Conservation (phyloP, 345 rosid species). For the Salix purpurea region DNA sequence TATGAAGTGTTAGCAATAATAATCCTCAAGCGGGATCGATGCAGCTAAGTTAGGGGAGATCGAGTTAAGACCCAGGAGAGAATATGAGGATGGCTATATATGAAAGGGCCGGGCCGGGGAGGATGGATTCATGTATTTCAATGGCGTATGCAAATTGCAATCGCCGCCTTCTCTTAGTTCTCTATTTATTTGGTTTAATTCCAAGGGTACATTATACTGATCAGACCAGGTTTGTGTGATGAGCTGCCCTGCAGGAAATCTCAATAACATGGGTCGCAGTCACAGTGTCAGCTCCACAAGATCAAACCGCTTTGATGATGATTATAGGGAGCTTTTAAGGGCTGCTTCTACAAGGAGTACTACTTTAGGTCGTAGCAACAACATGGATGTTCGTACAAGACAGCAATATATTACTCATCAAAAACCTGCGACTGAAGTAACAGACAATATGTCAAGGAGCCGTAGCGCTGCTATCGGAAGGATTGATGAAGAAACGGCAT, state of each 20-base stretch:
- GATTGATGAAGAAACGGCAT: constrained; percentile 70
- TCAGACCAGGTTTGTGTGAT: constrained; percentile 44
- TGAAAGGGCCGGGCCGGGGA: too few species aligned
- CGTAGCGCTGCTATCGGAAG: constrained; percentile 47
- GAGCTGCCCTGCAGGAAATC: constrained; percentile 43
- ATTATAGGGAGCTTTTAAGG: constrained; percentile 44
- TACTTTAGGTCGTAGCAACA: constrained; percentile 2
- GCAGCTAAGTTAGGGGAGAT: too few species aligned
- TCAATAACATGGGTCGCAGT: constrained; percentile 42
- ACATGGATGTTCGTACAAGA: not conserved
- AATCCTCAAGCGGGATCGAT: too few species aligned
- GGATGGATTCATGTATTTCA: too few species aligned
- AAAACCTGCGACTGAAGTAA: not conserved
- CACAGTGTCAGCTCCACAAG: constrained; percentile 38
- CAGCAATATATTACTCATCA: not conserved
- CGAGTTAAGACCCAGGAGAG: too few species aligned
- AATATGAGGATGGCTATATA: too few species aligned
- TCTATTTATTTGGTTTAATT: too few species aligned
- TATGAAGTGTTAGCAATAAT: too few species aligned
- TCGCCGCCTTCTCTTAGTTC: too few species aligned
- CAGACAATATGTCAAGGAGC: constrained; percentile 32
- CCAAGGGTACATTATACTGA: too few species aligned
- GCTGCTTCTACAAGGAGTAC: constrained; percentile 40
- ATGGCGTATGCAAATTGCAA: too few species aligned
- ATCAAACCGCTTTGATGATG: constrained; percentile 28